phyloP scores from a whole-genome alignment of 2,329 filamentous ascomycete species.

The Fusarium buxicola region DNA sequence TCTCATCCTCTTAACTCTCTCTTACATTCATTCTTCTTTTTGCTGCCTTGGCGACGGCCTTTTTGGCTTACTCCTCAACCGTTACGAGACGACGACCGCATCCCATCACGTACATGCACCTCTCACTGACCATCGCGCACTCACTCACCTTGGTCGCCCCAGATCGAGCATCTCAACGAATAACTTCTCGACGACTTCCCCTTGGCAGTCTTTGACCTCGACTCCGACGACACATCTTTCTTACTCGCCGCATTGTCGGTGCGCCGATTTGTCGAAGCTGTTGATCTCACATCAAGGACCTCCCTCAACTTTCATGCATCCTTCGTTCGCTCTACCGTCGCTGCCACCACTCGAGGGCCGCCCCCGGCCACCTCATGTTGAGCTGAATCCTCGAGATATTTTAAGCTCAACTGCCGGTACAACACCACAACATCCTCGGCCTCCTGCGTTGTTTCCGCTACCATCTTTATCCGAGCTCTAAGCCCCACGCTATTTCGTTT shows the following conservation, averaged over 20 bases:
- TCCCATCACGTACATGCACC: neutral
- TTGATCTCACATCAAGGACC: constrained; percentile 8
- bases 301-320: constrained; percentile 44
- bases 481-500: constrained; percentile 23
- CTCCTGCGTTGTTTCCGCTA: constrained; percentile 15
- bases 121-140: constrained; percentile 6
- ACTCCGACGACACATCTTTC: constrained; percentile 5
- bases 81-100: constrained; percentile 10
- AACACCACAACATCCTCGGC: constrained; percentile 21
- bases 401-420: constrained; percentile 16
- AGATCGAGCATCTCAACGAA: constrained; percentile 10
- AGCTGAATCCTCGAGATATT: constrained; percentile 31
- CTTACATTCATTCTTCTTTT: constrained; percentile 30
- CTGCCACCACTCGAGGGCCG: constrained; percentile 35
- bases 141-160: neutral
- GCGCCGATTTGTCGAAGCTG: constrained; percentile 19
- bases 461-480: constrained; percentile 23
- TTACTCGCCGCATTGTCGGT: constrained; percentile 3
- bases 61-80: constrained; percentile 16
- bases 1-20: constrained; percentile 28
- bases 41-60: constrained; percentile 9
- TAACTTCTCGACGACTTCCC: constrained; percentile 9
- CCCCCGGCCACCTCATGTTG: constrained; percentile 39
- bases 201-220: constrained; percentile 8
- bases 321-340: constrained; percentile 27